Conservation (phyloP, 2,329 filamentous ascomycete species). For the Botrytis paeoniae region DNA sequence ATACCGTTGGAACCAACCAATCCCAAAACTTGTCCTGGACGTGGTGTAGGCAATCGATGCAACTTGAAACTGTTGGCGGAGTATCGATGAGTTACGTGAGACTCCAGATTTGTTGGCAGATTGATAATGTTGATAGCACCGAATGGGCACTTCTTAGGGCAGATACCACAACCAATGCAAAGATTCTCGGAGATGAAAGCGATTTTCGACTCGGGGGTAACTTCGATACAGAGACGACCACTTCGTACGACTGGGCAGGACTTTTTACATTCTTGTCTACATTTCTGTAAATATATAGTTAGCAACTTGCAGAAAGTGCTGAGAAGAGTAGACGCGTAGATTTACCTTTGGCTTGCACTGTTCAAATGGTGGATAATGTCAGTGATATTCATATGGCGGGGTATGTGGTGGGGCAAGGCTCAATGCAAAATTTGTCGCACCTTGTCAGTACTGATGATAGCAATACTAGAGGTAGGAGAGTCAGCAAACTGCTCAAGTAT, state of each 20-base stretch:
- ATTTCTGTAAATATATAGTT: conserved; percentile 65
- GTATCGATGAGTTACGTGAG: conserved; percentile 96
- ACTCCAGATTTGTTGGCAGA: conserved; percentile 97
- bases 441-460: conserved; percentile 99
- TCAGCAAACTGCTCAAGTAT: conserved; percentile 16
- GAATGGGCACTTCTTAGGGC: conserved; percentile 98
- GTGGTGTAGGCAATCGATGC: conserved; percentile 91
- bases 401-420: conserved; percentile 43
- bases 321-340: conserved; percentile 13
- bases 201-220: conserved; percentile 81
- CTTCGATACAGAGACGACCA: conserved; percentile 97
- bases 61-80: conserved; percentile 99
- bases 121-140: conserved; percentile 99
- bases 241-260: conserved; percentile 96
- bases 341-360: conserved; percentile 84
- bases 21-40: conserved; percentile 91
- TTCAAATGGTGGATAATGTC: conserved; percentile 40
- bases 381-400: conserved; percentile 36
- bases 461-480: conserved; percentile 65
- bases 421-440: conserved; percentile 49
- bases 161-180: conserved; percentile 99
- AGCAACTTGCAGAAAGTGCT: conserved; percentile 30
- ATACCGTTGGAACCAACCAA: conserved; percentile 99
- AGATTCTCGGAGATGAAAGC: conserved; percentile 96
- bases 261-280: conserved; percentile 98